Base-by-base conservation (phyloP, 345 rosid genomes). In the Cardamine occulta region DNA sequence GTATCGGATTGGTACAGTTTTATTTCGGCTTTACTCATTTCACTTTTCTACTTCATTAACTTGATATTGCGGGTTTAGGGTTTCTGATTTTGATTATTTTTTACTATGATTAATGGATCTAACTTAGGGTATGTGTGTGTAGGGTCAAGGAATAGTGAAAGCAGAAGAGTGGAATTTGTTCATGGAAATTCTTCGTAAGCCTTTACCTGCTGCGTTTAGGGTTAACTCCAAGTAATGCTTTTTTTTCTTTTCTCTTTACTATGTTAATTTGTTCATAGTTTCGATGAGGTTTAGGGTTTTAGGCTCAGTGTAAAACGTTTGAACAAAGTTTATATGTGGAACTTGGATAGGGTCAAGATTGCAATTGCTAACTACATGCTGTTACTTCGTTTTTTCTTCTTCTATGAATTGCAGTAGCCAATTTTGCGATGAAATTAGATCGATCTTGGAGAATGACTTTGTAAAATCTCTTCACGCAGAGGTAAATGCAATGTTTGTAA, bases 181-280 rank as follows among this genome's bases (percentile, higher is more conserved):
- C 49, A 78, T 86, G 37, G 88, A 84, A 68, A 59, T 81, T 80
- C 96, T 93, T 70, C 88, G 91, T 7, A 89, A 84, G 39, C 93
- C 98, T 2, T 78, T 93, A 81, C 97, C 97, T 6, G 85, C 97
- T 63, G 96, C 97, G 62, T 93, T 93, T 83, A 84, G 98, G 78
- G 91, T 93, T 51, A 93, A 93, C 74, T 86, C 97, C 19, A 89
- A 89, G 98, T 87, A 44, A 69, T 42, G 14, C 18, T 13, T 3
- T 10, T 63, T 3, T 8, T 28, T 28, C 9, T 60, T 32, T 15
- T n/a, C 28, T 66, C 28, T 73, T 42, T 34, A 10, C 8, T 54
- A 2, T 39, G 11, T 26, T n/a, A 26, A 11, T 52, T 8, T 54
- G 45, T 63, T 28, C 18, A 15, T 74, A 35, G 61, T 14, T 5